These are phyloP conservation scores for Citeromyces hawaiiensis DNA, from an alignment of 1,139 yeast species.

Conservation along the genomic window DNA sequence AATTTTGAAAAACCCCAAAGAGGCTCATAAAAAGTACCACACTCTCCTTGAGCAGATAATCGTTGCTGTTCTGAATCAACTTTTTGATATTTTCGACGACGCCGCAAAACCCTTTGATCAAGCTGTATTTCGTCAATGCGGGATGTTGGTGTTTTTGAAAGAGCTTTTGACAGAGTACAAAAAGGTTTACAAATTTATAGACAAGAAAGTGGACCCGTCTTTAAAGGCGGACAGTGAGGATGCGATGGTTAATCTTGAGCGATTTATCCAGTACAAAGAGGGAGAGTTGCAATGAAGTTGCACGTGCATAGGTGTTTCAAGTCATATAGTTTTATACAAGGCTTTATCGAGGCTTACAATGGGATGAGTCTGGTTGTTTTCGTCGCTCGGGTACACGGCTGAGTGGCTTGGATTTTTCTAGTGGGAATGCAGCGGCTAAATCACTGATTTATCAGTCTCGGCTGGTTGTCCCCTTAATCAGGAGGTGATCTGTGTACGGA, in stretches of 20 bases:
- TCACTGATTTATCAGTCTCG: too few species aligned
- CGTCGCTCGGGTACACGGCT: too few species aligned
- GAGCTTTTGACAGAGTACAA: conserved; percentile 31
- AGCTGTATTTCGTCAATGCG: conserved; percentile 48
- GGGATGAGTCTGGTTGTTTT: too few species aligned
- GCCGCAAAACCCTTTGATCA: conserved; percentile 49
- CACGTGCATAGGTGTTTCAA: not conserved
- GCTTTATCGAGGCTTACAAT: too few species aligned
- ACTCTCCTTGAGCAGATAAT: conserved; percentile 20
- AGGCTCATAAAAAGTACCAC: conserved; percentile 11
- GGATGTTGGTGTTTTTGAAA: conserved; percentile 30
- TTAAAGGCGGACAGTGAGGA: conserved; percentile 61
- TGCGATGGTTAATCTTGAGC: conserved; percentile 47
- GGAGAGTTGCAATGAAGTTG: conserved; percentile 18
- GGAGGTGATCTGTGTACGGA: too few species aligned
- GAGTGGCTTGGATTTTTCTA: too few species aligned
- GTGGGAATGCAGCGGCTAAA: too few species aligned
- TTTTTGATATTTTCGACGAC: conserved; percentile 82
- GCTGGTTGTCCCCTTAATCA: too few species aligned
- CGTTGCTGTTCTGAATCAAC: conserved; percentile 46
- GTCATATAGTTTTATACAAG: too few species aligned
- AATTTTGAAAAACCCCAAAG: conserved; percentile 4
- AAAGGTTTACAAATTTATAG: conserved; percentile 47
- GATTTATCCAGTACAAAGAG: conserved; percentile 68
- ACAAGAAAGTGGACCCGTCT: conserved; percentile 44